Base-by-base conservation (phyloP, 768 basidiomycete genomes). In the Gautieria morchelliformis region DNA sequence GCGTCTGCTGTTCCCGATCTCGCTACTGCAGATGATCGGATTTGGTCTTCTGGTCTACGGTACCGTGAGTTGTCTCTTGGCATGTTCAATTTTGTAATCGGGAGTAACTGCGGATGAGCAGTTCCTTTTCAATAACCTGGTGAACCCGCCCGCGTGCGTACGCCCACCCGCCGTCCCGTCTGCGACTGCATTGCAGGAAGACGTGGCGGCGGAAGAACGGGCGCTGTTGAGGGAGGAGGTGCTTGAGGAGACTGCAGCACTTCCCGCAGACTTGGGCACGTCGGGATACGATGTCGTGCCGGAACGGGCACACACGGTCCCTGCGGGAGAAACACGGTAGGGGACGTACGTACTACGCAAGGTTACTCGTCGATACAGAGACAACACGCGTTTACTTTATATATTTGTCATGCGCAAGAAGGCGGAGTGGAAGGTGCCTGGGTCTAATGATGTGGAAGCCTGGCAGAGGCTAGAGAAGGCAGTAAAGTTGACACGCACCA, bases 1-100 rank as follows among this genome's bases (percentile, higher is more conserved):
- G 71, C 77, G 75, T 59, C 74, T 97, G 35, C 63, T 89, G 22
- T 89, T 82, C 72, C 93, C 93, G 6, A 81, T 87, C 60, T 89
- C 89, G 1, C 66, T 93, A 53, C 68, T 94, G 12, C 93, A 95
- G 69, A 81, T 95, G 54, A 63, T 78, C 19, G 92, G 93, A 3
- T 99, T 99, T 69, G 82, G 77, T 7, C 71, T 97, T 46, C 78
- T 99, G 58, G 94, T 98, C 58, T 94, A 94, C 68, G 92, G 92
- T 66, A 94, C 92, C 66, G 87, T 89, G 61, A 67, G 75, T 71
- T 56, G 17, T 52, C 56, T 53, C 53, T 63, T 47, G 49, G 22
- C 33, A 48, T 52, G 20, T 52, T 53, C 11, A 22, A 41, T 56
- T 30, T 30, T 30, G 41, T 30, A 56, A 66, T 20, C 42, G 22